Evolutionary conservation across 768 basidiomycete genomes (phyloP).

Genomic region (Mycena pura): DNA sequence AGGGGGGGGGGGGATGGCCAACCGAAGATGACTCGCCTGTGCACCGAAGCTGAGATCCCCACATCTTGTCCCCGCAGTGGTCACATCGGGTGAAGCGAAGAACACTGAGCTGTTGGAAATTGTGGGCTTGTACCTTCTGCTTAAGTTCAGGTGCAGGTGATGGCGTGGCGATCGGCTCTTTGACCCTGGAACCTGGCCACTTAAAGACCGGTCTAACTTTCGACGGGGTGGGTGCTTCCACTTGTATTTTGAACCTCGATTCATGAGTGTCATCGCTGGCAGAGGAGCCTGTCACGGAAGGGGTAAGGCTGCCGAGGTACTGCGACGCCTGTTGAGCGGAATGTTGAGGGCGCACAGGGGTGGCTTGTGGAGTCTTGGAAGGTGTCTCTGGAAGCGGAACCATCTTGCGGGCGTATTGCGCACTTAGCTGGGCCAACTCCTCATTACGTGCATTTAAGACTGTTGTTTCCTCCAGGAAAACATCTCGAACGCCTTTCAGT

Average conservation of each 20-base stretch:
- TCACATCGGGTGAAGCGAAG: conserved; percentile 93
- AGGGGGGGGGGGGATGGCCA: conserved; percentile 1
- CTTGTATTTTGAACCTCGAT: conserved; percentile 42
- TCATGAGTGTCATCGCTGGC: conserved; percentile 57
- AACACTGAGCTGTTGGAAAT: conserved; percentile 88
- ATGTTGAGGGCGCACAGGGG: conserved; percentile 32
- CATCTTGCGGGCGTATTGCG: conserved; percentile 80
- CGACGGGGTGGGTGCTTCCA: conserved; percentile 54
- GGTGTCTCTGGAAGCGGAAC: conserved; percentile 57
- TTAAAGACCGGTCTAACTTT: conserved; percentile 66
- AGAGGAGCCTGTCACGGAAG: conserved; percentile 53
- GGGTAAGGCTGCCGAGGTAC: conserved; percentile 46
- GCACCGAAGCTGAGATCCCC: conserved; percentile 95
- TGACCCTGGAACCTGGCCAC: conserved; percentile 66
- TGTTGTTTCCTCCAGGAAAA: conserved; percentile 90
- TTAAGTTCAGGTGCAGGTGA: conserved; percentile 40
- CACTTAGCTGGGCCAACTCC: conserved; percentile 86
- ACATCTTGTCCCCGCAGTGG: conserved; percentile 97
- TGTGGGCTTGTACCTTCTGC: conserved; percentile 67
- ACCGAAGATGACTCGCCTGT: conserved; percentile 64
- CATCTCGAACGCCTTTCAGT: conserved; percentile 84
- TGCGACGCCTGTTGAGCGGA: conserved; percentile 36
- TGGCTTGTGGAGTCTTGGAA: conserved; percentile 34
- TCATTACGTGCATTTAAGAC: conserved; percentile 92
- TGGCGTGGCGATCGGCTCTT: conserved; percentile 45